Evolutionary conservation across 345 rosid genomes (phyloP).

Genomic region (Acer campestre): DNA sequence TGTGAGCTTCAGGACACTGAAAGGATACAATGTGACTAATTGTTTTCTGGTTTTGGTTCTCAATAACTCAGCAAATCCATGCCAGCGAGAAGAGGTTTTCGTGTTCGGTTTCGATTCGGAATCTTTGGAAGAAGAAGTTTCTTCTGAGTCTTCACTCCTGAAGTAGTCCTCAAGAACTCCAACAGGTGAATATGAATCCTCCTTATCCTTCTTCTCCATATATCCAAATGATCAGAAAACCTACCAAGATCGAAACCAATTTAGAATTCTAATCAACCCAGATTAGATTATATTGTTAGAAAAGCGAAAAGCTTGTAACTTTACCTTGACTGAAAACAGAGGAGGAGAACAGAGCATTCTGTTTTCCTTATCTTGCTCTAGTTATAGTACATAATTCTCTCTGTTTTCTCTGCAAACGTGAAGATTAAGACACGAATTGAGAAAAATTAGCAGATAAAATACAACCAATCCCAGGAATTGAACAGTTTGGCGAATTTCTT

Average conservation of each 20-base stretch:
- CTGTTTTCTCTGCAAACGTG: not conserved
- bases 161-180: slow-evolving; percentile 89
- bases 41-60: slow-evolving; percentile 53
- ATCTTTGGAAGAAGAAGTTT: slow-evolving; percentile 37
- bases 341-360: slow-evolving; percentile 14
- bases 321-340: slow-evolving; percentile 7
- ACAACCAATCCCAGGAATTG: not conserved
- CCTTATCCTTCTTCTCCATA: slow-evolving; percentile 57
- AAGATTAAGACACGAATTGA: not conserved
- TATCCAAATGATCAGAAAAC: not conserved
- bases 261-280: not conserved
- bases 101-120: slow-evolving; percentile 29
- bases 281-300: not conserved
- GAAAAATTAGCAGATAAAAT: not conserved
- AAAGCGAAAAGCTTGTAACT: not conserved
- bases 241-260: not conserved
- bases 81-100: slow-evolving; percentile 49
- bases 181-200: slow-evolving; percentile 52
- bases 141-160: slow-evolving; percentile 65
- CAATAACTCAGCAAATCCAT: slow-evolving; percentile 37
- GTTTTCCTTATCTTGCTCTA: not conserved
- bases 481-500: not conserved
- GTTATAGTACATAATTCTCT: not conserved
- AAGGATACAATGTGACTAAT: slow-evolving; percentile 38
- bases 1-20: slow-evolving; percentile 36